Percentiles rank a stretch among this genome's conserved stretches.
These are phyloP conservation scores for Pestalotiopsis sp. DNA, from an alignment of 2,329 filamentous ascomycete genomes.

Conservation along the genomic window DNA sequence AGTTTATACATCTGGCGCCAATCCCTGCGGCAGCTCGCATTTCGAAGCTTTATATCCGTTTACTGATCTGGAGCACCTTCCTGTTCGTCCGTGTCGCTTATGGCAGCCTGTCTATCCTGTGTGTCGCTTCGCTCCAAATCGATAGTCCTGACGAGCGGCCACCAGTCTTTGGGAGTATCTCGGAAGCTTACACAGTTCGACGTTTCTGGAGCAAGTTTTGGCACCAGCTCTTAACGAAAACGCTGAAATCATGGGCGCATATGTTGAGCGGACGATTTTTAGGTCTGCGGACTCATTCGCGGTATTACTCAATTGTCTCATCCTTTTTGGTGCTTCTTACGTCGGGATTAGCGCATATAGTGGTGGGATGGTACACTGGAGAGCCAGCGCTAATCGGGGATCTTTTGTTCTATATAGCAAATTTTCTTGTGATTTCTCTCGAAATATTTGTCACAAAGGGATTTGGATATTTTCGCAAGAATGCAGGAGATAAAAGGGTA, in stretches of 20 bases:
- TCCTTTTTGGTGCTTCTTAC: background rate
- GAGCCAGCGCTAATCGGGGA: background rate
- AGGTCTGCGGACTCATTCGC: background rate
- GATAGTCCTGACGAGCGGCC: slow-evolving; percentile 23
- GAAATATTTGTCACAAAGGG: background rate
- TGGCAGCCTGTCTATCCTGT: background rate
- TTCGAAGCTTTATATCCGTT: background rate
- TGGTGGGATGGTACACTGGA: background rate
- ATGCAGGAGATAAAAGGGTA: background rate
- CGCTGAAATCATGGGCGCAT: background rate
- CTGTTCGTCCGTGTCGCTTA: background rate
- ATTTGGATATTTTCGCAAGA: background rate
- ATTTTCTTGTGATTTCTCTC: background rate
- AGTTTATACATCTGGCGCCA: background rate
- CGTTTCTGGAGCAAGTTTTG: slow-evolving; percentile 23
- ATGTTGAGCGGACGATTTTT: background rate
- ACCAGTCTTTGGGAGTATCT: slow-evolving; percentile 19
- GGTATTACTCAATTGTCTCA: background rate
- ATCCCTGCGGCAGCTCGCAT: slow-evolving; percentile 2
- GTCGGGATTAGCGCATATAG: background rate
- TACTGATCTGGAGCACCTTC: slow-evolving; percentile 16
- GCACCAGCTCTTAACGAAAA: slow-evolving; percentile 15
- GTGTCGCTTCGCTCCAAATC: slow-evolving; percentile 8
- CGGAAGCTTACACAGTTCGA: slow-evolving; percentile 19
- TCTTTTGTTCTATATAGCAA: background rate